Evolutionary conservation across 176 grass and related monocot genomes (phyloP), one percentile per base, ranked within the genome.

Genomic region (Avena insularis): DNA sequence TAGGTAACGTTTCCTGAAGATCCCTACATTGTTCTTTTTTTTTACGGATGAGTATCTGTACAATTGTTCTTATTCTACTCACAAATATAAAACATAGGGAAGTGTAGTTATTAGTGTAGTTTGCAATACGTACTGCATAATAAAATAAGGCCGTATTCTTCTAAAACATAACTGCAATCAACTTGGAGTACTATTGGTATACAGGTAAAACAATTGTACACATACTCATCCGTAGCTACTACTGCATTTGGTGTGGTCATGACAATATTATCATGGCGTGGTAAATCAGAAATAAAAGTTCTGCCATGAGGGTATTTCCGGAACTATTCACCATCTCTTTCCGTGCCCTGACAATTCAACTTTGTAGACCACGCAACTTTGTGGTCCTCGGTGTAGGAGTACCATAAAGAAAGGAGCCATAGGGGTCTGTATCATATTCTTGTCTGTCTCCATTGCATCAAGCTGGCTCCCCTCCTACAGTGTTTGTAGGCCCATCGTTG

Each of bases 281-380:
- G 27, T 38, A 53, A 50, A 50, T 20, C 54, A 45, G 75, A 31
- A 79, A 89, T 62, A 79, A 72, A 7, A 2, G 2, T 21, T 17
- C 51, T 65, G 1, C 1, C 31, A 4, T 2, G 56, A 29, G 56
- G 29, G 15, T 31, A 47, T 38, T 40, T 19, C 7, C 0, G 31
- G 20, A 0, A 31, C 33, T 56, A 66, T 56, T n/a, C 59, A 75
- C 27, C 64, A 40, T 91, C 27, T 91, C 57, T 87, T 84, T 87
- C 75, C 15, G 85, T 84, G 81, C 89, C 89, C 75, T 80, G 67
- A 58, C 43, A 79, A 64, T 62, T 87, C 73, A 80, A 71, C 53
- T 69, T 51, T 53, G 70, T 57, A 17, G 45, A 5, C 74, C 67
- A 43, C 47, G 43, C 27, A 36, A 49, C 66, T 40, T 40, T 76